phyloP scores from a whole-genome alignment of 1,284 basidiomycete genomes.

The Pisolithus thermaeus region DNA sequence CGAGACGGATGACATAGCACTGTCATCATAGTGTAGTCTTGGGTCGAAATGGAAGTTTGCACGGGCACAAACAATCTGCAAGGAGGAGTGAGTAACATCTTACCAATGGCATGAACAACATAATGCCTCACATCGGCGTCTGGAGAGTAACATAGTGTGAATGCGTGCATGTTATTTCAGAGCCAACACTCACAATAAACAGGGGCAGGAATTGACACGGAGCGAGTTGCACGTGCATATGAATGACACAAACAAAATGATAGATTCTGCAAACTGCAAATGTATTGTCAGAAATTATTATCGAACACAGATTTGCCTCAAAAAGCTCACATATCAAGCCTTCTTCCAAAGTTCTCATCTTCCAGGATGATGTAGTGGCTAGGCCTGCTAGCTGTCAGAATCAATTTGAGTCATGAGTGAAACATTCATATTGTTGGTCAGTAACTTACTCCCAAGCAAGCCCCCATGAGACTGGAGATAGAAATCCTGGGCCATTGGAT shows the following conservation, averaged over 20 bases:
- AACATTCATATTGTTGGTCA: neutral
- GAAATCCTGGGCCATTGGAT: conserved; percentile 67
- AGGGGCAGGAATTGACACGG: conserved; percentile 62
- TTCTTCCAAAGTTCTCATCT: conserved; percentile 41
- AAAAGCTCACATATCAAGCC: conserved; percentile 29
- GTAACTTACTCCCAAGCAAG: conserved; percentile 41
- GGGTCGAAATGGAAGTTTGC: conserved; percentile 41
- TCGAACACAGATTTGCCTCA: neutral
- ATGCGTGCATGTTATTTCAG: neutral
- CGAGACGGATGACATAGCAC: conserved; percentile 23
- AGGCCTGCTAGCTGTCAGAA: conserved; percentile 27
- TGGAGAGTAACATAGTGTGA: conserved; percentile 17
- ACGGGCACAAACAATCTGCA: conserved; percentile 48
- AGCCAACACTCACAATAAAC: conserved; percentile 49
- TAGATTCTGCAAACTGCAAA: conserved; percentile 43
- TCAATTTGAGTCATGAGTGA: neutral
- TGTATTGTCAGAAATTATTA: neutral
- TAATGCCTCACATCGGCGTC: conserved; percentile 47
- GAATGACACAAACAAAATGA: conserved; percentile 50
- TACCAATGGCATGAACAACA: neutral
- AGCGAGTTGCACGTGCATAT: conserved; percentile 54
- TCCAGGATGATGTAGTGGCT: conserved; percentile 55
- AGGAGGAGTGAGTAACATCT: neutral
- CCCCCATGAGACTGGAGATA: conserved; percentile 55
- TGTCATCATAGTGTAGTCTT: conserved; percentile 30